phyloP scores from a whole-genome alignment of 805 yeast species.

The Candida pini region DNA sequence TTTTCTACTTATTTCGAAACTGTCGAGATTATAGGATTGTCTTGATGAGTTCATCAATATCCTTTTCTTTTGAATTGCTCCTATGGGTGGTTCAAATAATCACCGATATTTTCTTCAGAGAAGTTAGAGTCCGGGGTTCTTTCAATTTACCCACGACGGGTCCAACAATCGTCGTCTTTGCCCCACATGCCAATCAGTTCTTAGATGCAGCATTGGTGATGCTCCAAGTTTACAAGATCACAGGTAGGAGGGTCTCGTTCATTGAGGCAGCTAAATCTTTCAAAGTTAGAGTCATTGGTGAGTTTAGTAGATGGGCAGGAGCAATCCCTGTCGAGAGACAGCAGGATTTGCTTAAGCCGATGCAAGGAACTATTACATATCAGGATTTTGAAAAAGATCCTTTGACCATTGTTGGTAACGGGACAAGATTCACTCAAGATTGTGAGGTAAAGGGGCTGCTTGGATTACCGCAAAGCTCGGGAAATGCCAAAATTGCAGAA shows the following conservation, averaged over 20 bases:
- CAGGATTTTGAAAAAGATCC: conserved; percentile 46
- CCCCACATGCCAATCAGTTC: conserved; percentile 95
- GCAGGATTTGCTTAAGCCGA: conserved; percentile 69
- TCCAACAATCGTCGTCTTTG: conserved; percentile 89
- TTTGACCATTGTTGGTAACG: conserved; percentile 55
- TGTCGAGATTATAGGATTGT: too few relatives aligned
- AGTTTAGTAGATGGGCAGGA: conserved; percentile 65
- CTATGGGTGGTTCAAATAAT: conserved; percentile 25
- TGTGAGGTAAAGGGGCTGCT: conserved; percentile 62
- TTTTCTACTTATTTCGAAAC: too few relatives aligned
- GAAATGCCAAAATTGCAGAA: conserved; percentile 66
- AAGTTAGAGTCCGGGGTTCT: conserved; percentile 84
- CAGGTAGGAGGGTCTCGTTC: conserved; percentile 68
- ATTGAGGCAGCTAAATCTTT: conserved; percentile 81
- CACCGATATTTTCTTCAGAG: conserved; percentile 68
- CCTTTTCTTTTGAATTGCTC: conserved; percentile 20
- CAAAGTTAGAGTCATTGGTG: conserved; percentile 63
- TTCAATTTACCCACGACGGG: conserved; percentile 64
- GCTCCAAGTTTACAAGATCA: conserved; percentile 62
- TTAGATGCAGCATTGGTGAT: conserved; percentile 64
- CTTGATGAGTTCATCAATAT: background rate
- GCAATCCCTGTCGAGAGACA: conserved; percentile 91
- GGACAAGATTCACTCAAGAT: conserved; percentile 60
- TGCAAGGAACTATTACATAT: conserved; percentile 51
- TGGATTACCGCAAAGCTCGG: conserved; percentile 73